Conservation (phyloP, 129 eudicot species). For the Artemisia argyi region DNA sequence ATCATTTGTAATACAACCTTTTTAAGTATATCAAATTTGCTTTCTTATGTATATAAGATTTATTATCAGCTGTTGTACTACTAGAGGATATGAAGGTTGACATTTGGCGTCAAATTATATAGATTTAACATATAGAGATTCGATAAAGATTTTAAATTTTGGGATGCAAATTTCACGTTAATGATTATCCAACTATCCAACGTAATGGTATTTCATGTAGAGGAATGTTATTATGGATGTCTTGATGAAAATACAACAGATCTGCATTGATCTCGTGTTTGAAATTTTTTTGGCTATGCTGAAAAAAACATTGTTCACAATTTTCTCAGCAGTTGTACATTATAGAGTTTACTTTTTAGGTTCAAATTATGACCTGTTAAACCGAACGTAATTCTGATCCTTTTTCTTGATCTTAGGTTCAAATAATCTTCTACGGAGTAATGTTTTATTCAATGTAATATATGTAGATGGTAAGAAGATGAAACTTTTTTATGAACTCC, state of each 20-base stretch:
- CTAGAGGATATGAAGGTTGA: neutral
- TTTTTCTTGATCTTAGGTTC: neutral
- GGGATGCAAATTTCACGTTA: neutral
- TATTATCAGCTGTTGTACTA: neutral
- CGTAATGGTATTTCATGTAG: neutral
- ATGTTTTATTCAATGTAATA: neutral
- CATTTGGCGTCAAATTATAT: neutral
- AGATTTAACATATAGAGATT: neutral
- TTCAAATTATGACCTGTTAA: neutral
- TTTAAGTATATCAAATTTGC: constrained; percentile 1
- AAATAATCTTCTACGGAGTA: neutral
- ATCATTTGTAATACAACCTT: constrained; percentile 19
- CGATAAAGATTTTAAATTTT: neutral
- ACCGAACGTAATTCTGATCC: too few species aligned
- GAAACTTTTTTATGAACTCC: too few species aligned
- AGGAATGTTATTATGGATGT: constrained; percentile 3
- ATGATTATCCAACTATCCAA: neutral
- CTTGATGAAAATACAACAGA: neutral
- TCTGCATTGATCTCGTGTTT: neutral
- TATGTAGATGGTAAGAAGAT: neutral
- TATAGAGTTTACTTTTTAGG: neutral
- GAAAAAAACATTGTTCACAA: neutral
- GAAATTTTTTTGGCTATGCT: neutral
- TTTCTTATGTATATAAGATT: neutral
- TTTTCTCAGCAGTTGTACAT: neutral